Conservation (phyloP, 2,329 filamentous ascomycete genomes). For the Colletotrichum simmondsii region DNA sequence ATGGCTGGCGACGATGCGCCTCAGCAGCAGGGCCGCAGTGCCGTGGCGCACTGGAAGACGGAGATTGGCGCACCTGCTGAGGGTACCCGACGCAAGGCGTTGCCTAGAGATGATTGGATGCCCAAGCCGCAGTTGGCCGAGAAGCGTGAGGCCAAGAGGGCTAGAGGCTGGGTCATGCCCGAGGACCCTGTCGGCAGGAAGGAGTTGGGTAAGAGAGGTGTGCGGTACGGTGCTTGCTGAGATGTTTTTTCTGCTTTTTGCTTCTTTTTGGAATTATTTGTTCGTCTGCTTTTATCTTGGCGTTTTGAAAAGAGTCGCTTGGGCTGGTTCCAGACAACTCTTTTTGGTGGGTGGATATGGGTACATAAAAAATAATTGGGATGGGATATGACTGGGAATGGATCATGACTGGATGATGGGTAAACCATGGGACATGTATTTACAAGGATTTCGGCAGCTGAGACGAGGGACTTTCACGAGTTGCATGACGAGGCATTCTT, state of each 20-base stretch:
- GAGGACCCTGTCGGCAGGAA: constrained; percentile 79
- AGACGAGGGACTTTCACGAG: constrained; percentile 13
- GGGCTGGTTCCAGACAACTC: constrained; percentile 21
- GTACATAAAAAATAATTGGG: constrained; percentile 3
- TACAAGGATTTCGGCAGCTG: background rate
- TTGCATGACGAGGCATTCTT: constrained; percentile 10
- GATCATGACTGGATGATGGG: constrained; percentile 2
- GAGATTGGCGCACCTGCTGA: constrained; percentile 82
- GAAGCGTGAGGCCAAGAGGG: constrained; percentile 81
- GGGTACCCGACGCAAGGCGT: constrained; percentile 75
- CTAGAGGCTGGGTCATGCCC: constrained; percentile 79
- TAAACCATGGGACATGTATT: background rate
- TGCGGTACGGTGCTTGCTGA: constrained; percentile 63
- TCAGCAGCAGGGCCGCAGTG: constrained; percentile 49
- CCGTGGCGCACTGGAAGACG: constrained; percentile 72
- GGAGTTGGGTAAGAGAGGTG: constrained; percentile 75
- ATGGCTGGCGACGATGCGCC: constrained; percentile 69
- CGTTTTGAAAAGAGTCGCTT: background rate
- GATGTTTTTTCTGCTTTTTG: background rate
- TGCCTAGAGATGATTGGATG: constrained; percentile 80
- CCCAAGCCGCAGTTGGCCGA: constrained; percentile 77
- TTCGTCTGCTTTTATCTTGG: background rate
- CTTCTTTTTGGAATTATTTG: background rate
- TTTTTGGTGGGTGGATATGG: background rate
- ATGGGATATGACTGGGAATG: background rate